Base-by-base conservation (phyloP, 78 protist species). In the Dictyostelium intermedium region DNA sequence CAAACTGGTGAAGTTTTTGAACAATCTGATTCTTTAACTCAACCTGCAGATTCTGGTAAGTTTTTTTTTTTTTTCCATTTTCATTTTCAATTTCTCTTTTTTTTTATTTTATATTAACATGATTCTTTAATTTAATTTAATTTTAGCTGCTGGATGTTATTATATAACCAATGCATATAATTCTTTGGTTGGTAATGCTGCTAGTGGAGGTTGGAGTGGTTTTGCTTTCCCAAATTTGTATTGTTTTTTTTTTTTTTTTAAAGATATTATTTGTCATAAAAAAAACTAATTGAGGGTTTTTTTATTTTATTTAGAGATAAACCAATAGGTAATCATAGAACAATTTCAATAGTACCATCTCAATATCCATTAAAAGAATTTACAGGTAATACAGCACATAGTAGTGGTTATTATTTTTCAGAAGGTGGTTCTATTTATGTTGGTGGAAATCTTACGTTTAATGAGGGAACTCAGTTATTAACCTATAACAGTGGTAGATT, bases 151-250 rank as follows among this genome's bases (percentile, higher is more conserved):
- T 23, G 82, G 96, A 5, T 85, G 92, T 10, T 97, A 82, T 83
- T 97, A 97, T 82, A 84, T 97, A 78, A 85, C 97, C 13, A 97
- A 97, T 84, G 96, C 96, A 18, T 76, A 85, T 82, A 97, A 97
- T 53, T 7, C 16, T 27, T 69, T 97, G 77, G 80, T 91, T 61
- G 97, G 97, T 43, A 97, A 97, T 72, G 79, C 79, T 4, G 79
- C 79, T 27, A 72, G 79, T 32, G 79, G 79, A 16, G 79, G 79
- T 25, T 97, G 96, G 96, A 66, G 97, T 6, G 95, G 96, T 80
- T 97, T 72, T 37, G 80, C 97, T n/a, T 73, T 96, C 80, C 98
- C 98, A 18, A 60, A 69, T 43, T 92, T 97, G 7, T 18, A 27
- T 25, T 66, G 0, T 66, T 14, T 1, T 11, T 66, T 27, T 10